Conservation (phyloP, 2,329 filamentous ascomycete genomes). For the Fusarium napiforme region DNA sequence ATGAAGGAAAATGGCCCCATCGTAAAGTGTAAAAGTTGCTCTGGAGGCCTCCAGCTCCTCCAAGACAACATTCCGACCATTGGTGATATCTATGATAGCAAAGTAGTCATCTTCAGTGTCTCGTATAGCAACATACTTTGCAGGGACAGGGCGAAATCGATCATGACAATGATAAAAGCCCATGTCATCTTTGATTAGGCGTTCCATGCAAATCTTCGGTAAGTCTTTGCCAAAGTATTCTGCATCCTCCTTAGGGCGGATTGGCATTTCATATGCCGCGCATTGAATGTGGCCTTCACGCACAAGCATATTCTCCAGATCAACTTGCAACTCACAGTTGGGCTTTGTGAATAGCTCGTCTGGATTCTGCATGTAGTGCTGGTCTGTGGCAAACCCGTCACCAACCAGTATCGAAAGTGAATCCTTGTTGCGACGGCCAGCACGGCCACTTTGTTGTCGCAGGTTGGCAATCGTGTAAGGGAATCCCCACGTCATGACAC, state of each 20-base stretch:
- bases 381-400: conserved; percentile 89
- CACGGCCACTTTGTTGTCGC: conserved; percentile 92
- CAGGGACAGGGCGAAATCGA: conserved; percentile 86
- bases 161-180: conserved; percentile 93
- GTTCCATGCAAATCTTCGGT: conserved; percentile 74
- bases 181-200: conserved; percentile 76
- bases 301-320: conserved; percentile 90
- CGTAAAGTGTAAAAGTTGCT: conserved; percentile 96
- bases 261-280: conserved; percentile 93
- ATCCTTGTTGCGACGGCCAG: conserved; percentile 91
- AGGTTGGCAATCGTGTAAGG: conserved; percentile 96
- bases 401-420: conserved; percentile 90
- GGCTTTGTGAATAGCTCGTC: conserved; percentile 93
- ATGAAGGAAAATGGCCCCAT: conserved; percentile 95
- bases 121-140: conserved; percentile 84
- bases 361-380: conserved; percentile 97
- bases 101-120: conserved; percentile 93
- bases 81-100: conserved; percentile 88
- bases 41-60: conserved; percentile 96
- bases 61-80: conserved; percentile 83
- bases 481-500: conserved; percentile 93
- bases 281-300: conserved; percentile 96
- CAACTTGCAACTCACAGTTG: conserved; percentile 88
- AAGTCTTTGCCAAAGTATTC: conserved; percentile 84
- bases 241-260: conserved; percentile 79